A percentile compares a stretch with the other conserved stretches of the same genome.
Conservation (phyloP, 495 filamentous ascomycete genomes). For the Aspergillus taichungensis region DNA sequence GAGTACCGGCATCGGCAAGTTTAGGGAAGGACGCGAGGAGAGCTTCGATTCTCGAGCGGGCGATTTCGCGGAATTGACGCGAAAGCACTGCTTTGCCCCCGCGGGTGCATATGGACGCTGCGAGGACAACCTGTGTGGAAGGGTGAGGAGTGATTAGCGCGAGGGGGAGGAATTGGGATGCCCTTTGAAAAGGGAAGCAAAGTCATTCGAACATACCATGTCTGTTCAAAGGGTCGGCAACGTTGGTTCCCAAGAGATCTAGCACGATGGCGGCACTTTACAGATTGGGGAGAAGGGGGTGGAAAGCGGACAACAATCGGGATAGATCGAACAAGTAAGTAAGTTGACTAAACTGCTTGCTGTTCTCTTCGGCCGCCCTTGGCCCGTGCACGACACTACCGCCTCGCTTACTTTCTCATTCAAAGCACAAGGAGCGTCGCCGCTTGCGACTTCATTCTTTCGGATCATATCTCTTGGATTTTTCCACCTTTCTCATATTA, state of each 20-base stretch:
- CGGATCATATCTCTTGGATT: neutral
- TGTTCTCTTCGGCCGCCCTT: conserved; percentile 36
- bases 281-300: neutral
- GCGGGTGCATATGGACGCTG: conserved; percentile 96
- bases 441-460: conserved; percentile 6
- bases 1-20: conserved; percentile 85
- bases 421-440: conserved; percentile 16
- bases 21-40: conserved; percentile 95
- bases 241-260: neutral
- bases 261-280: neutral
- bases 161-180: neutral
- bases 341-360: conserved; percentile 17
- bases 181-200: neutral
- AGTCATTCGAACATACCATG: conserved; percentile 10
- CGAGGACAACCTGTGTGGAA: conserved; percentile 76
- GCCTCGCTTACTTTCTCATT: conserved; percentile 30
- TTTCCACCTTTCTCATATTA: neutral
- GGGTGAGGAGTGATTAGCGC: conserved; percentile 19
- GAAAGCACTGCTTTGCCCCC: conserved; percentile 96
- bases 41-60: conserved; percentile 89
- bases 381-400: conserved; percentile 31
- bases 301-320: no score
- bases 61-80: conserved; percentile 92
- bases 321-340: no score
- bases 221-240: neutral